Evolutionary conservation across 768 basidiomycete genomes (phyloP), one percentile per base, ranked within the genome.

Genomic region (Phallus indusiatus): DNA sequence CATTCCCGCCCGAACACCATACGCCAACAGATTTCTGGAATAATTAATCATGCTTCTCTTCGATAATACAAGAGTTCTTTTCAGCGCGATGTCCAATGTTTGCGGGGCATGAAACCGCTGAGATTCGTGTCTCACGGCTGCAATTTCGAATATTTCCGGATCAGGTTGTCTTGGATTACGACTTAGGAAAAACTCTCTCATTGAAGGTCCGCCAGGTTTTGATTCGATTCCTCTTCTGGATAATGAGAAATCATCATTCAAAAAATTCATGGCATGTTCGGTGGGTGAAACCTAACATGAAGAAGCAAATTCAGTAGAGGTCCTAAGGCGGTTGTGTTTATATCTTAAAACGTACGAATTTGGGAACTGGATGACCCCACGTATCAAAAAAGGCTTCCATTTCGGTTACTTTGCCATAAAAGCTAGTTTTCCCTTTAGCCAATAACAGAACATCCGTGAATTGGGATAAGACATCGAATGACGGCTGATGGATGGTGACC

Each of bases 401-500:
- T 62, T 54, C 59, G 61, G 63, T 24, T 49, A 67, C 64, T 14
- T 72, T 56, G 53, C 81, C 65, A 70, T 75, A 62, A 69, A 75
- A 70, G 68, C 82, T 59, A 53, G 74, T 70, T 50, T 71, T 71
- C 0, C 85, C 85, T 35, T 76, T 75, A 0, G 83, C 73, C 12
- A 88, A 74, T 21, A 88, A 70, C 33, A 84, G 68, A 12, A 86
- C 70, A 34, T 79, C 73, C 52, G 81, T 81, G 66, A 88, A 87
- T 48, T 82, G 76, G 0, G 76, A 65, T 53, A 85, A 78, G 0
- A 83, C 83, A 59, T 81, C 81, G 21, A 78, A 77, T 20, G 79
- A 76, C 0, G 85, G 85, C 59, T 87, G 85, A 63, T 88, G 86
- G 55, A 88, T 83, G 5, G 82, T 82, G 17, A 81, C 79, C 50